Evolutionary conservation across 2,329 filamentous ascomycete genomes (phyloP).

Genomic region (Fusarium phyllophilum): DNA sequence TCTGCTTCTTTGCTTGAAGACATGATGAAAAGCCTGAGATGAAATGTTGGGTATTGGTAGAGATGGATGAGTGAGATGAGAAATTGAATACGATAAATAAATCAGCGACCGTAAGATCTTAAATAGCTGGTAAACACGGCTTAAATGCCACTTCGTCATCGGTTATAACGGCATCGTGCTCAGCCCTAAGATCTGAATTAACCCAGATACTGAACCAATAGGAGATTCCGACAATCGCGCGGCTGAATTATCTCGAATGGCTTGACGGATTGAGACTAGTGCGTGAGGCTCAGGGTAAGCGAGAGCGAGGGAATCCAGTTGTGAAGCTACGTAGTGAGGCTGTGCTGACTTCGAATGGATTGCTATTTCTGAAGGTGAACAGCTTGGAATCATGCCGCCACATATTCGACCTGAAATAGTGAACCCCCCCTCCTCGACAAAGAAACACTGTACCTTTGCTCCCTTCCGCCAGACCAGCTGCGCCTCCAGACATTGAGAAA

Average conservation of each 20-base stretch:
- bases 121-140: not conserved
- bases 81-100: not conserved
- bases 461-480: not conserved
- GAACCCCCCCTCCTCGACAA: not conserved
- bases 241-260: slow-evolving; percentile 6
- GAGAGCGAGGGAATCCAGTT: not conserved
- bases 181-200: slow-evolving; percentile 12
- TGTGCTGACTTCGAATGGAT: not conserved
- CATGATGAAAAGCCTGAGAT: too few species aligned
- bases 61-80: too few species aligned
- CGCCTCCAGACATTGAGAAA: not conserved
- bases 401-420: accelerated
- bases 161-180: slow-evolving; percentile 22
- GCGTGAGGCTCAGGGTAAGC: not conserved
- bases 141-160: slow-evolving; percentile 30
- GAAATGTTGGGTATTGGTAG: too few species aligned
- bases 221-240: not conserved
- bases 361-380: not conserved
- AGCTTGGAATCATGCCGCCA: not conserved
- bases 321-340: not conserved
- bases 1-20: slow-evolving; percentile 27
- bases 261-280: not conserved
- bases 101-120: slow-evolving; percentile 1
- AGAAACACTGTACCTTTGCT: accelerated
- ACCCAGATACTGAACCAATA: not conserved